Conservation (phyloP, 179 eudicot genomes). For the Sideroxylon spinosum region DNA sequence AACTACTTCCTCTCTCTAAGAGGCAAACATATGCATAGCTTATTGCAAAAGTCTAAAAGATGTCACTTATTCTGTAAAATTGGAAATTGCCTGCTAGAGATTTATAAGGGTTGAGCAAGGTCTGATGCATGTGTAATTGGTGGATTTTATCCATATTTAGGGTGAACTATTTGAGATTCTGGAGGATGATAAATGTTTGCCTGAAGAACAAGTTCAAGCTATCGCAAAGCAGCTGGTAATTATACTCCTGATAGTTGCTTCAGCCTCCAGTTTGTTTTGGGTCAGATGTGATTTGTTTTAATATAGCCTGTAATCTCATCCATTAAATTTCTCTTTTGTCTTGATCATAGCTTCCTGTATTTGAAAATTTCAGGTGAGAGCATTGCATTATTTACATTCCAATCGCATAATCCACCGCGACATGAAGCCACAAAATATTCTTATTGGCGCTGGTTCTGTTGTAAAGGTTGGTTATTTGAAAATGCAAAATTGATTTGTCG, state of each 20-base stretch:
- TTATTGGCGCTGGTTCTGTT: constrained; percentile 86
- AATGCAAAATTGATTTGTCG: neutral
- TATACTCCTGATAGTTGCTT: neutral
- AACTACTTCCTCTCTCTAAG: constrained; percentile 20
- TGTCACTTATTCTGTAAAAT: neutral
- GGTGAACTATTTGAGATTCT: constrained; percentile 97
- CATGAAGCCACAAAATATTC: constrained; percentile 99
- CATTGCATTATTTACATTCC: constrained; percentile 92
- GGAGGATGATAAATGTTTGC: constrained; percentile 93
- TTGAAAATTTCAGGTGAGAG: constrained; percentile 61
- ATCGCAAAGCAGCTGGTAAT: constrained; percentile 96
- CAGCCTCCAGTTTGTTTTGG: neutral
- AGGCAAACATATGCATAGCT: neutral
- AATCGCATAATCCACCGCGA: constrained; percentile 96
- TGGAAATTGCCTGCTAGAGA: neutral
- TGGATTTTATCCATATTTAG: constrained; percentile 35
- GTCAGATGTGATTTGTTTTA: neutral
- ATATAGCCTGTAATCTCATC: neutral
- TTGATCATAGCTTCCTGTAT: constrained; percentile 3
- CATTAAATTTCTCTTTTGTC: neutral
- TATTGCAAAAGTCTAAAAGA: neutral
- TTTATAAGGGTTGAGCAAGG: neutral
- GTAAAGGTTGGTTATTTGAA: constrained; percentile 59
- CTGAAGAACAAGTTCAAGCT: constrained; percentile 96
- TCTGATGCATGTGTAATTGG: constrained; percentile 4